Evolutionary conservation across 768 basidiomycete species (phyloP).

Genomic region (Daedalea quercina): DNA sequence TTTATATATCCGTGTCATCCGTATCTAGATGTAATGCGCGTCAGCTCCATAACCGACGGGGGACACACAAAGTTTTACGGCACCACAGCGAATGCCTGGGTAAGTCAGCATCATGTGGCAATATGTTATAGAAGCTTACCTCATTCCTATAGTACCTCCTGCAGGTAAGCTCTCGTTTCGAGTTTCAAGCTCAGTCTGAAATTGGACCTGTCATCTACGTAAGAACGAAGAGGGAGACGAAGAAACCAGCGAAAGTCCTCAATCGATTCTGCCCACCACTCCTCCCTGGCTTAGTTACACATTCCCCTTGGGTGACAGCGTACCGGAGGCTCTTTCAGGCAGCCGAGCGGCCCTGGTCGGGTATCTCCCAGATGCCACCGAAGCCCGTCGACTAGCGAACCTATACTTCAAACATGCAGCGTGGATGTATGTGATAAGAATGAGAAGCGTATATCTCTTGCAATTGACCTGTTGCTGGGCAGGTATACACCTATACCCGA

Average conservation of each 20-base stretch:
- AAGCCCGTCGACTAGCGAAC: constrained; percentile 32
- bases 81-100: constrained; percentile 63
- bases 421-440: constrained; percentile 50
- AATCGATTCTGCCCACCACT: constrained; percentile 40
- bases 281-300: constrained; percentile 53
- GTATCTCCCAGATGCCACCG: constrained; percentile 35
- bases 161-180: constrained; percentile 36
- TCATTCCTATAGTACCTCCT: constrained; percentile 46
- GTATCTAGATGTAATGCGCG: constrained; percentile 5
- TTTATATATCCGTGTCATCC: constrained; percentile 9
- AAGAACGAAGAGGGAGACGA: constrained; percentile 58
- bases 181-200: neutral
- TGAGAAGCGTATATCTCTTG: neutral
- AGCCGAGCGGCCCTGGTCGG: constrained; percentile 39
- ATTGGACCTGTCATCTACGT: neutral
- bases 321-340: constrained; percentile 35
- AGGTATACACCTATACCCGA: constrained; percentile 68
- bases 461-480: constrained; percentile 1
- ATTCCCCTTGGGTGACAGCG: constrained; percentile 46
- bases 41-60: constrained; percentile 53
- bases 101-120: constrained; percentile 25
- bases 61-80: constrained; percentile 64
- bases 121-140: constrained; percentile 6
- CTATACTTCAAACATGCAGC: constrained; percentile 63
- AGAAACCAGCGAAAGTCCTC: constrained; percentile 36